Evolutionary conservation across 768 basidiomycete species (phyloP).

Genomic region (Lentinula boryana): DNA sequence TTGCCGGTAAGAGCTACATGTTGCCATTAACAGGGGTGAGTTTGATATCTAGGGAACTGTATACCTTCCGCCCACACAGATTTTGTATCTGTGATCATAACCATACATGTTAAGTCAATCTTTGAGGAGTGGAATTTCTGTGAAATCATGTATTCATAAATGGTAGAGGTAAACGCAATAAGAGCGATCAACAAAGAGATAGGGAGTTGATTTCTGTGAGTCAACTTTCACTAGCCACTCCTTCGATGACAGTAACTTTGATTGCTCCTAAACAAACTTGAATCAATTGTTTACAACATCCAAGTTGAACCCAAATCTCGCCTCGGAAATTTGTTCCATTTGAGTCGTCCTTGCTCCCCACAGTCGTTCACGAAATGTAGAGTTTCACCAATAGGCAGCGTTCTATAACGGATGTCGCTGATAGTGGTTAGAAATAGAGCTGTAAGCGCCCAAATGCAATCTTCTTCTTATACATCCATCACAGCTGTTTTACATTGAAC

Average conservation of each 20-base stretch:
- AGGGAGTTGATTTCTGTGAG: constrained; percentile 52
- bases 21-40: constrained; percentile 8
- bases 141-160: neutral
- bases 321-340: constrained; percentile 46
- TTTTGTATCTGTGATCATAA: constrained; percentile 72
- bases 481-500: neutral
- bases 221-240: constrained; percentile 76
- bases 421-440: neutral
- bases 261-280: constrained; percentile 39
- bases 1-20: constrained; percentile 46
- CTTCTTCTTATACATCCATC: neutral
- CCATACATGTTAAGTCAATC: constrained; percentile 49
- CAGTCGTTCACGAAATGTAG: neutral
- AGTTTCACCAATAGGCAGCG: neutral
- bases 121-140: constrained; percentile 63
- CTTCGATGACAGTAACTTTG: constrained; percentile 50
- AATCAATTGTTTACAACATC: neutral
- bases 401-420: neutral
- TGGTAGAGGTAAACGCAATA: neutral
- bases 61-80: constrained; percentile 72
- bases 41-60: constrained; percentile 6
- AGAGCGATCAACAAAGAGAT: constrained; percentile 59
- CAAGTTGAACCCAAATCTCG: neutral
- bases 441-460: neutral
- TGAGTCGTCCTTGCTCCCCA: neutral